Evolutionary conservation across 2,329 filamentous ascomycete genomes (phyloP), one percentile per base, ranked within the genome.

Genomic region (Cercospora zeina): DNA sequence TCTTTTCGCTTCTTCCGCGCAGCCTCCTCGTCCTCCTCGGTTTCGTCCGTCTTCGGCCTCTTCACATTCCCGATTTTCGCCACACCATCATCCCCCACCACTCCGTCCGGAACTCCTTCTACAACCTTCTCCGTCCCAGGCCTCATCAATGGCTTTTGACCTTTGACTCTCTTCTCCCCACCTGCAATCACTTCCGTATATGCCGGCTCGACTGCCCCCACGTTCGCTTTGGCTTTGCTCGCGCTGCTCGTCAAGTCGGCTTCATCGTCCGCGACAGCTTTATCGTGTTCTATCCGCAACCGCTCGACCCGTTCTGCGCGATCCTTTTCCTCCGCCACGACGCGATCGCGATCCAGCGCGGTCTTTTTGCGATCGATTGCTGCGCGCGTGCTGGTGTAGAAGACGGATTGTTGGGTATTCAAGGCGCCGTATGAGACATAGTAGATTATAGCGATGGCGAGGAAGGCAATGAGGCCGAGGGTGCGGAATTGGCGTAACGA

Each of bases 401-500:
- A 86, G 69, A 82, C 81, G 47, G 77, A 81, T 53, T 79, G 79
- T 64, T 78, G 75, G 34, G 80, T 79, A 54, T 82, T 78, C 61
- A 83, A 81, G 57, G 84, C 78, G 54, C 82, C 82, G n/a, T 83
- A 83, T 19, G 87, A 88, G 74, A 91, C 87, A 79, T 93, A 91
- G 68, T 96, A 80, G 59, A 89, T 78, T 50, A 87, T 81, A 68
- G 93, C 77, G 63, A 93, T 77, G 62, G 84, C 80, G 67, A 87
- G 80, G 68, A 92, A 69, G 60, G 87, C 80, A 61, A 88, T 80
- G 70, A 93, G 79, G 66, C 85, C 79, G 60, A 91, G 78, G 69
- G 89, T 79, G 72, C 87, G 87, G 70, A 91, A 73, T 69, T 90
- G 87, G 67, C 91, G 87, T 69, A 83, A 81, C 19, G 88, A 89